Percentiles rank a stretch among this genome's conserved stretches.
These are phyloP conservation scores for Polygonum maritimum DNA, from an alignment of 148 eudicot genomes.

Conservation along the genomic window DNA sequence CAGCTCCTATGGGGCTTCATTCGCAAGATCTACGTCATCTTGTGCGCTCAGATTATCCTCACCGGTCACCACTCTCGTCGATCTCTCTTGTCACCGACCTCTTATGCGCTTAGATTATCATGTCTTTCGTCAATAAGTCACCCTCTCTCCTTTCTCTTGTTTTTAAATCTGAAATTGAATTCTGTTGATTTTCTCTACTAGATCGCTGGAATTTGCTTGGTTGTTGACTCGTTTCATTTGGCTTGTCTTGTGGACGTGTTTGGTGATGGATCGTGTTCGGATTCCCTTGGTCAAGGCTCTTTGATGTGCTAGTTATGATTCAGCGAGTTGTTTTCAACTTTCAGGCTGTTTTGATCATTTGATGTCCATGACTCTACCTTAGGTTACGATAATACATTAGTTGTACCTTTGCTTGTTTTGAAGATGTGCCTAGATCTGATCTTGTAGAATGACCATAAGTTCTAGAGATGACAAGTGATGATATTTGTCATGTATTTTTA, in stretches of 20 bases:
- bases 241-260: neutral
- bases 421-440: neutral
- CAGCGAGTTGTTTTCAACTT: neutral
- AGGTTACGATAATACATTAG: neutral
- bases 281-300: neutral
- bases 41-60: conserved; percentile 72
- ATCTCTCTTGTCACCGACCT: conserved; percentile 65
- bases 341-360: too few relatives aligned
- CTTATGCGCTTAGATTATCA: conserved; percentile 53
- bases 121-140: conserved; percentile 66
- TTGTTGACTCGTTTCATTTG: neutral
- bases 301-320: neutral
- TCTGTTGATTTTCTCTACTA: neutral
- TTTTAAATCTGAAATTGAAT: neutral
- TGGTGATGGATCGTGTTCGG: neutral
- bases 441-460: neutral
- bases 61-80: conserved; percentile 73
- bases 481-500: too few relatives aligned
- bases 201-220: neutral
- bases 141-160: neutral
- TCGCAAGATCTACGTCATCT: conserved; percentile 82
- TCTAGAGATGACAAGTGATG: too few relatives aligned
- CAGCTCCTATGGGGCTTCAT: conserved; percentile 96
- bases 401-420: neutral
- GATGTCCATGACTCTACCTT: too few relatives aligned